Percentiles rank a stretch among this genome's conserved stretches.
Evolutionary conservation across 768 basidiomycete species (phyloP).

Genomic region (Harrya chromipes): DNA sequence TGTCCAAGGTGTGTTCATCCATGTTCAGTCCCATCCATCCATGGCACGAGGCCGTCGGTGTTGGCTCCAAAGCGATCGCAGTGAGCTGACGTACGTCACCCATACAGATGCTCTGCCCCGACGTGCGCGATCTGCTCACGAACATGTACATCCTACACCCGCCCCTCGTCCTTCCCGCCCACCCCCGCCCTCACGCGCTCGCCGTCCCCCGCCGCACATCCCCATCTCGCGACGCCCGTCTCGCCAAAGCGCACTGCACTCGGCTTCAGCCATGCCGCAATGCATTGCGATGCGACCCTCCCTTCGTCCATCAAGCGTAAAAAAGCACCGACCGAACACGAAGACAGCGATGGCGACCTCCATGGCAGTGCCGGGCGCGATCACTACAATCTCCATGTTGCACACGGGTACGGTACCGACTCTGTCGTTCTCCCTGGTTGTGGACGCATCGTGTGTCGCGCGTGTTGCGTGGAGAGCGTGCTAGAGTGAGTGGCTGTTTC

Average conservation of each 20-base stretch:
- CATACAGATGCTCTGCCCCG: constrained; percentile 31
- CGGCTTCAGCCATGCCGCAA: constrained; percentile 18
- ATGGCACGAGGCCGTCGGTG: too few relatives aligned
- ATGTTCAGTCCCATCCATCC: neutral
- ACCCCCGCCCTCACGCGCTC: constrained; percentile 37
- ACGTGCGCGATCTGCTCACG: constrained; percentile 37
- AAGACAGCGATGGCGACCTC: constrained; percentile 10
- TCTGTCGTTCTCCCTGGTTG: constrained; percentile 29
- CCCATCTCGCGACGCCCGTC: constrained; percentile 4
- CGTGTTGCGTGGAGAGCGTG: constrained; percentile 36
- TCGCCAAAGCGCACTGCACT: constrained; percentile 31
- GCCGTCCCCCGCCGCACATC: constrained; percentile 24
- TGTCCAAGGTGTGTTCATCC: constrained; percentile 23
- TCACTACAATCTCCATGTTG: neutral
- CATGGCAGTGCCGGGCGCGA: neutral
- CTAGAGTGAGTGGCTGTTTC: constrained; percentile 28
- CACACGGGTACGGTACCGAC: constrained; percentile 1
- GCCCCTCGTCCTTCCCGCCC: constrained; percentile 33
- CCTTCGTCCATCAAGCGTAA: constrained; percentile 25
- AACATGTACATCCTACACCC: constrained; percentile 34
- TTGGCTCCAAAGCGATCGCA: too few relatives aligned
- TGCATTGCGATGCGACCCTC: constrained; percentile 18
- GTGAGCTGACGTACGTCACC: constrained; percentile 4
- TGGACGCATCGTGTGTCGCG: constrained; percentile 34
- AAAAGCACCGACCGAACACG: constrained; percentile 25